These are phyloP conservation scores for Afroboletus lepidellus DNA, from an alignment of 1,284 basidiomycete species.

Conservation along the genomic window DNA sequence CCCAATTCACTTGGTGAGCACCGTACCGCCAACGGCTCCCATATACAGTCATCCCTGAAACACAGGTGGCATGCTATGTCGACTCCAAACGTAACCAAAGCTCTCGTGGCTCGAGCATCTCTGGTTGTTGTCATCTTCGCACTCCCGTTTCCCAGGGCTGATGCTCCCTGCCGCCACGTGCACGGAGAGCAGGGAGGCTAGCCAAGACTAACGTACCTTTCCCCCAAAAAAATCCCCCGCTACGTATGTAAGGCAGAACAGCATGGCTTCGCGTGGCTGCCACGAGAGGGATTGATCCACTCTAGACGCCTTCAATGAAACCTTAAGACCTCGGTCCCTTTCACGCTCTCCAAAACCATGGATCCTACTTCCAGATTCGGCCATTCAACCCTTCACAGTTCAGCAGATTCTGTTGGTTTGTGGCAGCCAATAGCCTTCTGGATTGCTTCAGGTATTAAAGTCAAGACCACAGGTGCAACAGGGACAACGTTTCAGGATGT, in stretches of 20 bases:
- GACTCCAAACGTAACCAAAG: neutral
- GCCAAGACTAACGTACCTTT: constrained; percentile 3
- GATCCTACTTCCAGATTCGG: constrained; percentile 7
- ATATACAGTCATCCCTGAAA: constrained; percentile 13
- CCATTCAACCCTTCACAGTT: neutral
- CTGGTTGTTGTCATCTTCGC: neutral
- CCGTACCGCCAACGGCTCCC: constrained; percentile 2
- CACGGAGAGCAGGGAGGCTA: neutral
- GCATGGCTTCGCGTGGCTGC: constrained; percentile 23
- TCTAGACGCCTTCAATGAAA: neutral
- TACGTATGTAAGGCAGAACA: constrained; percentile 13
- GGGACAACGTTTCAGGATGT: neutral
- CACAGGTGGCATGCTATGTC: neutral
- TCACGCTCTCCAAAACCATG: neutral
- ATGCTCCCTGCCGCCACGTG: constrained; percentile 11
- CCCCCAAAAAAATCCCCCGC: neutral
- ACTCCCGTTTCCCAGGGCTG: neutral
- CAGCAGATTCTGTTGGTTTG: neutral
- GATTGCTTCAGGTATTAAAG: neutral
- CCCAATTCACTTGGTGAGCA: neutral
- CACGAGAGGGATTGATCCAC: constrained; percentile 12
- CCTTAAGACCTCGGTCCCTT: neutral
- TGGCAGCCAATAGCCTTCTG: neutral
- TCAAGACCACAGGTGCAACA: neutral
- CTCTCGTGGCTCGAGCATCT: neutral